These are phyloP conservation scores for Skeletonema menzelii DNA, from an alignment of 108 stramenopile species.

Conservation along the genomic window DNA sequence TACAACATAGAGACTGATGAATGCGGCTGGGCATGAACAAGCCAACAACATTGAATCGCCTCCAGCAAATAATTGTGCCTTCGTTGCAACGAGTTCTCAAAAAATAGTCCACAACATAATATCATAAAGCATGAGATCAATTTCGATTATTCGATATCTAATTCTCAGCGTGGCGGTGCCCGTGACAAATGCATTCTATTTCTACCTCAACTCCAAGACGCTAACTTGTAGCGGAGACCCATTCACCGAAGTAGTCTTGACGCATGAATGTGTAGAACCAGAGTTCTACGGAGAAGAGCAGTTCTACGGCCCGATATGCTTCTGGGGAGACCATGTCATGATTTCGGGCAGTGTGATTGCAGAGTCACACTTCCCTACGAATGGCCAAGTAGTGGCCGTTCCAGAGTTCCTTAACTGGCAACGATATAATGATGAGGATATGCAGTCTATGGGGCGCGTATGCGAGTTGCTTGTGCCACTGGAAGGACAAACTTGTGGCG, in stretches of 20 bases:
- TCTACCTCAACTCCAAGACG: background rate
- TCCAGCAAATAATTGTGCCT: background rate
- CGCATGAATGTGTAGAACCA: background rate
- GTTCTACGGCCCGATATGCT: background rate
- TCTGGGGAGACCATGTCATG: background rate
- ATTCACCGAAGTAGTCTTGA: background rate
- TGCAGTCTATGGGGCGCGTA: background rate
- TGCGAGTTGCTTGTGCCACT: background rate
- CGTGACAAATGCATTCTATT: background rate
- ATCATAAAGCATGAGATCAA: background rate
- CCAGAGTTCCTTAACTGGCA: background rate
- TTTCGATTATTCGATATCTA: background rate
- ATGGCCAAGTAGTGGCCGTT: background rate
- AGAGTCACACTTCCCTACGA: background rate
- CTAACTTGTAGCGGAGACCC: constrained; percentile 1
- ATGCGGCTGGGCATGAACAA: too few relatives aligned
- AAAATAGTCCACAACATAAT: background rate
- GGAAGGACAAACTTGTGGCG: background rate
- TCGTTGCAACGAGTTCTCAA: too few relatives aligned
- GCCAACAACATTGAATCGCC: too few relatives aligned
- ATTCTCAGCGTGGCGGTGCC: background rate
- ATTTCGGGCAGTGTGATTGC: background rate
- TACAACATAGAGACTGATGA: too few relatives aligned
- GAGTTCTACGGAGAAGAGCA: background rate
- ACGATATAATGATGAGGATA: background rate